A percentile compares a stretch with the other conserved stretches of the same genome.
phyloP scores from a whole-genome alignment of 2,329 filamentous ascomycete genomes.

The Acrodontium crateriforme region DNA sequence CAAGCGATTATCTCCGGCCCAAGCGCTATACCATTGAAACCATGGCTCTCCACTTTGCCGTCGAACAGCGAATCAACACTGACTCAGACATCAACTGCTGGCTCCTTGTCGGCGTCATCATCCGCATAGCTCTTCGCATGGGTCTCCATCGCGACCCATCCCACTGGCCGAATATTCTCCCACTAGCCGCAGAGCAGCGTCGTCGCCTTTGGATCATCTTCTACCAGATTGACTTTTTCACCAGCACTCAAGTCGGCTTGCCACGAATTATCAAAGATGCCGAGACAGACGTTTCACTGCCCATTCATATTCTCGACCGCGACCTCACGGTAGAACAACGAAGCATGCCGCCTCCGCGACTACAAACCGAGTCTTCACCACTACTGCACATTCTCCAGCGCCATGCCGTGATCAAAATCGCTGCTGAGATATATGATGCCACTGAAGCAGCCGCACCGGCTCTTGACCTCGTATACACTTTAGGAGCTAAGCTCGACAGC shows the following conservation, averaged over 20 bases:
- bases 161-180: conserved; percentile 2
- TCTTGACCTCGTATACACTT: conserved; percentile 1
- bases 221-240: background rate
- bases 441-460: background rate
- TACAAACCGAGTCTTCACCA: background rate
- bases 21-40: conserved; percentile 1
- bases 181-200: conserved; percentile 2
- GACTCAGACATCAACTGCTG: conserved; percentile 1
- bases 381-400: background rate
- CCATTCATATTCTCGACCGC: background rate
- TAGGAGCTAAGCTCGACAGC: background rate
- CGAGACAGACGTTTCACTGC: background rate
- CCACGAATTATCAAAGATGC: conserved; percentile 1
- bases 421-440: conserved; percentile 1
- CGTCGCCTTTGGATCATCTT: conserved; percentile 2
- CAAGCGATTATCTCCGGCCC: background rate
- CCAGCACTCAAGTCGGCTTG: conserved; percentile 1
- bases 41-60: background rate
- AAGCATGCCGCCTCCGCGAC: background rate
- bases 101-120: conserved; percentile 1
- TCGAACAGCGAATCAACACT: background rate
- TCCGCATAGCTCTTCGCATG: conserved; percentile 1
- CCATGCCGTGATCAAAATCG: conserved; percentile 1
- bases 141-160: conserved; percentile 2
- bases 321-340: background rate